Conservation (phyloP, 441 rosid species). For the Pelargonium australe region DNA sequence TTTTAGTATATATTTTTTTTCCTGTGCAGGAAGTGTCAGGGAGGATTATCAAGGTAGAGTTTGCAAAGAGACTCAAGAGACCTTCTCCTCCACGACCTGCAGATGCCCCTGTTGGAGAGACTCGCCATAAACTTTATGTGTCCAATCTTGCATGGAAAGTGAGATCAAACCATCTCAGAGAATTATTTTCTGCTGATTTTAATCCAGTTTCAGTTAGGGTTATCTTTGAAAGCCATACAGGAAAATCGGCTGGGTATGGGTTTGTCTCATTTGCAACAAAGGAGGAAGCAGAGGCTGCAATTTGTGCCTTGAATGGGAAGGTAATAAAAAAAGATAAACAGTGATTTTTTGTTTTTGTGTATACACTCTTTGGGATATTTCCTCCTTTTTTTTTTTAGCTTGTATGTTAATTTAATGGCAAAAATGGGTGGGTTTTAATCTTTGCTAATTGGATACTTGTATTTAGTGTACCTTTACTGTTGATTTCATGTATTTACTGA, state of each 20-base stretch:
- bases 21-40: conserved; percentile 60
- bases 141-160: conserved; percentile 92
- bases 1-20: conserved; percentile 8
- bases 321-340: conserved; percentile 31
- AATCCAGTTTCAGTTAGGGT: conserved; percentile 60
- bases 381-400: not conserved
- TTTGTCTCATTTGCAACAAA: conserved; percentile 75
- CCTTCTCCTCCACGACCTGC: conserved; percentile 25
- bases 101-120: conserved; percentile 35
- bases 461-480: not conserved
- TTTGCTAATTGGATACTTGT: not conserved
- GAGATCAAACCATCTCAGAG: conserved; percentile 64
- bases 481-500: not conserved
- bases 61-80: conserved; percentile 63
- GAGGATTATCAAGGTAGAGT: conserved; percentile 65
- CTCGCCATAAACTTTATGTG: conserved; percentile 62
- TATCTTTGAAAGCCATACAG: conserved; percentile 52
- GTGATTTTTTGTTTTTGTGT: not conserved
- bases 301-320: conserved; percentile 67
- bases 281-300: conserved; percentile 81
- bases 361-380: not conserved
- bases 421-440: not conserved
- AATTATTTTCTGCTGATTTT: conserved; percentile 52
- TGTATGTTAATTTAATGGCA: not conserved
- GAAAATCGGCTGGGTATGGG: conserved; percentile 77